Evolutionary conservation across 139 green algal genomes (phyloP).

Genomic region (Diplosphaera chodatii): DNA sequence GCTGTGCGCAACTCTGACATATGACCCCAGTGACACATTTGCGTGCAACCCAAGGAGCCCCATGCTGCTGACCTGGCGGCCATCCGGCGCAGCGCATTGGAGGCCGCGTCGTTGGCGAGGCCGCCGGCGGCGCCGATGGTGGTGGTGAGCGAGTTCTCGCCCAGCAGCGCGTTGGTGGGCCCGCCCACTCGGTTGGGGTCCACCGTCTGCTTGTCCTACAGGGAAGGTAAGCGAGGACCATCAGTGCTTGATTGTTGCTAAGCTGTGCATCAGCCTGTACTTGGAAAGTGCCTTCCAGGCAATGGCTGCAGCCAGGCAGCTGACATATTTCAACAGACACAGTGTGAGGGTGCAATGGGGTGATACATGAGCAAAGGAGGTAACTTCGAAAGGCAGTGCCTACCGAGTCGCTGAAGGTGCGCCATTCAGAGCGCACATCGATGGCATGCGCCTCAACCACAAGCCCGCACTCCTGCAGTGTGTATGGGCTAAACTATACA

Average conservation of each 20-base stretch:
- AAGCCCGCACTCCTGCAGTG: constrained; percentile 70
- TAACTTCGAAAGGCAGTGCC: too few relatives aligned
- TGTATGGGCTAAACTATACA: background rate
- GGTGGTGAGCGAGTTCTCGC: constrained; percentile 72
- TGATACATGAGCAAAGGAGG: too few relatives aligned
- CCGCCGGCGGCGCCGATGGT: constrained; percentile 46
- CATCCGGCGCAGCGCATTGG: background rate
- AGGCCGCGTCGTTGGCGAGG: background rate
- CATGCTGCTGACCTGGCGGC: background rate
- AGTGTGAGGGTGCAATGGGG: background rate
- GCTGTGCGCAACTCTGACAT: too few relatives aligned
- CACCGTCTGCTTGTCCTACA: constrained; percentile 59
- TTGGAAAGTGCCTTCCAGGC: too few relatives aligned
- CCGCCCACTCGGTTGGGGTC: constrained; percentile 82
- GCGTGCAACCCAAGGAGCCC: too few relatives aligned
- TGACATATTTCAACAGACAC: too few relatives aligned
- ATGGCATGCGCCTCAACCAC: constrained; percentile 85
- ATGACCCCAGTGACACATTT: too few relatives aligned
- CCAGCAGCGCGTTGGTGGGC: constrained; percentile 75
- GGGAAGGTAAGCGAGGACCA: too few relatives aligned
- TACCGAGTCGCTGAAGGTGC: constrained; percentile 90
- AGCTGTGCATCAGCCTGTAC: too few relatives aligned
- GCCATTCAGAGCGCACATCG: constrained; percentile 92
- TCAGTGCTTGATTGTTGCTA: too few relatives aligned
- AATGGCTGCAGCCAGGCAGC: too few relatives aligned